Conservation (phyloP, 345 rosid genomes). For the Melaleuca alternifolia region DNA sequence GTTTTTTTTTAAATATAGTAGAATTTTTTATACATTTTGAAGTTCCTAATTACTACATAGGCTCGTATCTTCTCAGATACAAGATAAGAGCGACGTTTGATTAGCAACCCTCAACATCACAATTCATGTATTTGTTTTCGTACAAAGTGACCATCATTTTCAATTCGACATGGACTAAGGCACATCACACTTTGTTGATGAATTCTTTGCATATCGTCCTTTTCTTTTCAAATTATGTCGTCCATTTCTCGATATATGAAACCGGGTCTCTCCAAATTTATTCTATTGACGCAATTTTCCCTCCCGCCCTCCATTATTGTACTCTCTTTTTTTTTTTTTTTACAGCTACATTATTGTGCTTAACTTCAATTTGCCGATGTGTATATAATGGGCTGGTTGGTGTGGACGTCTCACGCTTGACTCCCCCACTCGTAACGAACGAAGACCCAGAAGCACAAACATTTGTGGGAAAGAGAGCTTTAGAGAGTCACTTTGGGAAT, state of each 20-base stretch:
- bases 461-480: background rate
- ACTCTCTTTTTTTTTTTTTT: too few species aligned
- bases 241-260: background rate
- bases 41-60: background rate
- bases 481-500: background rate
- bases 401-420: background rate
- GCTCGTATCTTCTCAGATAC: background rate
- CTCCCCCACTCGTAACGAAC: background rate
- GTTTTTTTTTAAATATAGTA: background rate
- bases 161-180: background rate
- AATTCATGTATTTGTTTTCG: background rate
- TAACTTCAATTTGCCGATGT: background rate
- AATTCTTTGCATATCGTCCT: background rate
- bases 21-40: background rate
- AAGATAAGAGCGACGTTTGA: background rate
- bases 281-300: background rate
- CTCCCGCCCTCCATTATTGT: background rate
- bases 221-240: background rate
- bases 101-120: background rate
- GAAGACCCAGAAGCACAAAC: background rate
- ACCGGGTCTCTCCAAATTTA: background rate
- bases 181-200: background rate
- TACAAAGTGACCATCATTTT: background rate
- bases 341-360: too few species aligned
- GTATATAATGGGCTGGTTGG: background rate